Base-by-base conservation (phyloP, 495 filamentous ascomycete genomes). In the Penicillium coprophilum region DNA sequence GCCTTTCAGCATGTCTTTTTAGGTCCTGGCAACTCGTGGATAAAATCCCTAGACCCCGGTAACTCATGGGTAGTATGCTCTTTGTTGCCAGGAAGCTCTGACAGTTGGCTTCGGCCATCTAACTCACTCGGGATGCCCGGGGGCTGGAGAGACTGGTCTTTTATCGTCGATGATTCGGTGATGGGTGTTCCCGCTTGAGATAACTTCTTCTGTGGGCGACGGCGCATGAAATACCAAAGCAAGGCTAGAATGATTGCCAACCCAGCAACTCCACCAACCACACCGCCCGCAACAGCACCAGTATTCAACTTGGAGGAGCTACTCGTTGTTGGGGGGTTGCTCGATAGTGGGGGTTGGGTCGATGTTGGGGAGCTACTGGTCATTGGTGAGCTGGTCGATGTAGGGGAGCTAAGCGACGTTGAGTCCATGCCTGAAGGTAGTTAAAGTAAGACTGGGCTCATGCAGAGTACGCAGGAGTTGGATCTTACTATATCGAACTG, bases 181-280 rank as follows among this genome's bases (percentile, higher is more conserved):
- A n/a, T 3, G 21, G 12, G 11, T 1, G 13, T 27, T 9, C 8
- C 5, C 43, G 23, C 21, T 45, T 24, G 43, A 23, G 40, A 9
- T 45, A 5, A 8, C 28, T 45, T 21, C 23, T 28, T 45, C 43
- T 28, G 43, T 15, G 20, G 6, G 13, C 43, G 43, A 43, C 40
- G 40, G 24, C 43, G 43, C 43, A 45, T 28, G 43, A 45, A 45
- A 17, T 27, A 45, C 43, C 43, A 45, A n/a, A 45, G 23, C 13
- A 45, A 45, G 23, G 21, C 43, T 21, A n/a, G 12, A n/a, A 45
- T 45, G 23, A 45, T 45, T 27, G 43, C 43, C 9, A 45, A 17
- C 43, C 43, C 43, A n/a, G 23, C 43, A 45, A 45, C 43, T 27
- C 43, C 43, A 45, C 43, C 43, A 24, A 45, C 43, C 23, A 45